Evolutionary conservation across 2,329 filamentous ascomycete species (phyloP).

Genomic region (Parastagonospora avenae): DNA sequence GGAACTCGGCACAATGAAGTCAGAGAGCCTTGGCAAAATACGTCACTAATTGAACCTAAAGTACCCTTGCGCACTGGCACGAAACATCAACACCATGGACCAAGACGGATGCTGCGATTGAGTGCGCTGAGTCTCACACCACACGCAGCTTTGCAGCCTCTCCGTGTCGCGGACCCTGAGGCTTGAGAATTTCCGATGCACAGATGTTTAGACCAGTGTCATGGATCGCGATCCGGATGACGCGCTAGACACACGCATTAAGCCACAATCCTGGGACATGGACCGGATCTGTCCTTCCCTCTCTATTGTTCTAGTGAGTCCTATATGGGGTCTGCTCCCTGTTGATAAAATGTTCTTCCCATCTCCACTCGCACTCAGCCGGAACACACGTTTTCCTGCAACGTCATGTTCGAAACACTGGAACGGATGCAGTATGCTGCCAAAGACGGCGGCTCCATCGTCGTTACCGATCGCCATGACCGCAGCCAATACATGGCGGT

Average conservation of each 20-base stretch:
- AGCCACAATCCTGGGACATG: background rate
- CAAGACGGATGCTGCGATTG: background rate
- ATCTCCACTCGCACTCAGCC: background rate
- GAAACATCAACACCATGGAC: background rate
- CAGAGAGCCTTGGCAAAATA: background rate
- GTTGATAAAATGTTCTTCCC: background rate
- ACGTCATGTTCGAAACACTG: conserved; percentile 3
- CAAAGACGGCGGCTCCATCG: conserved; percentile 28
- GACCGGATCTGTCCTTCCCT: background rate
- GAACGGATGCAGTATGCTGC: conserved; percentile 4
- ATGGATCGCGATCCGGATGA: conserved; percentile 3
- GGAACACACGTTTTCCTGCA: background rate
- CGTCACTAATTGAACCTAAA: background rate
- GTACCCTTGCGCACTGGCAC: background rate
- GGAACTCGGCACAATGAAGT: background rate
- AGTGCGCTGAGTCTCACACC: background rate
- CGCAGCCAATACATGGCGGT: conserved; percentile 47
- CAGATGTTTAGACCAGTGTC: background rate
- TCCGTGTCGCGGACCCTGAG: background rate
- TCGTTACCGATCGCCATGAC: conserved; percentile 45
- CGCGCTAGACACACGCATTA: background rate
- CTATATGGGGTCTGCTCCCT: background rate
- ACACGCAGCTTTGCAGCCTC: background rate
- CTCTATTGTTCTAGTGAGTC: background rate
- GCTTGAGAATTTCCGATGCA: background rate